Evolutionary conservation across 2,329 filamentous ascomycete species (phyloP), one percentile per base, ranked within the genome.

Genomic region (Zelopaecilomyces penicillatus): DNA sequence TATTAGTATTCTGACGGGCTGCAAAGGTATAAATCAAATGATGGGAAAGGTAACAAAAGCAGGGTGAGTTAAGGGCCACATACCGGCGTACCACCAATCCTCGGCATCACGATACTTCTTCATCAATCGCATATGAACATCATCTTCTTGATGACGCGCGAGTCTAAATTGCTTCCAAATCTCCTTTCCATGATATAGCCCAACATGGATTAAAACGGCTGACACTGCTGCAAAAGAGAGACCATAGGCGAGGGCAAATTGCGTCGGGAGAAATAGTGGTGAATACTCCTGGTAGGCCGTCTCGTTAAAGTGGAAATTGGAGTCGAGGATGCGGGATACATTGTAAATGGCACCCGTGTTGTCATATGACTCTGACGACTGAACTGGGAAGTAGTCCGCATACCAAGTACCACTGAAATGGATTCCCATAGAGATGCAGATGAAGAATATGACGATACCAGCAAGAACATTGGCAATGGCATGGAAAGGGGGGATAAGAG

Each of bases 151-250:
- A 39, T 70, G 66, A 37, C 75, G 73, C 3, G 74, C 75, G 46
- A 75, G 62, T 56, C 66, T 73, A 57, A 75, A 75, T 55, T 78
- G 75, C 33, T 64, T 66, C 67, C 69, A 74, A 38, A 80, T 74
- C 45, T 76, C 71, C 42, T 64, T 65, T 30, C 75, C 75, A 51
- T 80, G 72, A 56, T 79, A 80, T 10, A 80, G 58, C 2, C 54
- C 59, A 37, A 77, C 74, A 46, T 80, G 76, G 6, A 78, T 68
- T 36, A 80, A 61, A 45, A 80, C 78, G 7, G 79, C 76, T 0
- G 78, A 72, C 29, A 85, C 73, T 26, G 80, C 77, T n/a, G 82
- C 82, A 56, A 85, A 85, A 0, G 77, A 78, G 8, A 85, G 65
- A 2, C 80, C 81, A 53, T 85, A 80, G 6, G 69, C 65, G 33